Conservation (phyloP, 2,329 filamentous ascomycete genomes). For the Colletotrichum sp. region DNA sequence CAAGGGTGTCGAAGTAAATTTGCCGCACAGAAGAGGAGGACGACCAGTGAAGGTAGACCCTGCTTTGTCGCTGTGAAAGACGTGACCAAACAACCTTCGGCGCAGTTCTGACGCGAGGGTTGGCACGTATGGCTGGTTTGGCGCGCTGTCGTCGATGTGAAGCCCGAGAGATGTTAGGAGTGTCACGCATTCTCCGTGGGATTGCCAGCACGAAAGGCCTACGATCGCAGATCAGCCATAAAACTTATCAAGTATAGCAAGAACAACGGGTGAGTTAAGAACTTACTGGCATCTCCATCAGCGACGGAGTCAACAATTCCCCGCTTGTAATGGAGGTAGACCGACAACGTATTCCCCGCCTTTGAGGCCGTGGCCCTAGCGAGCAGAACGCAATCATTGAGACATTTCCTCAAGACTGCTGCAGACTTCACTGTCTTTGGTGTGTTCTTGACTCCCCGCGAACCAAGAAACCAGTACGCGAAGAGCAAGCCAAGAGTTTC, state of each 20-base stretch:
- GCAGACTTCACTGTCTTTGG: background rate
- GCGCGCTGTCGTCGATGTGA: background rate
- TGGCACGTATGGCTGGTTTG: background rate
- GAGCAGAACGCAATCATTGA: background rate
- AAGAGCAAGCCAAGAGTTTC: background rate
- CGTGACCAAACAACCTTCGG: background rate
- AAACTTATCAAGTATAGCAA: background rate
- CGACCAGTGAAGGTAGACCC: background rate
- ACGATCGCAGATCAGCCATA: background rate
- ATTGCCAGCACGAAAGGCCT: background rate
- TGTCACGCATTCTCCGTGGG: background rate
- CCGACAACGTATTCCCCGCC: background rate
- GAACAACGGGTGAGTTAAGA: fast-evolving
- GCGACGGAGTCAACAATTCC: background rate
- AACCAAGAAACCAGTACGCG: background rate
- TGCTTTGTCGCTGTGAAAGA: background rate
- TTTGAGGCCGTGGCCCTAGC: background rate
- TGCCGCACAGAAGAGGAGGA: background rate
- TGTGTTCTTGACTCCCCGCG: background rate
- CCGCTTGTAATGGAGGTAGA: background rate
- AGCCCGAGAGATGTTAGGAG: background rate
- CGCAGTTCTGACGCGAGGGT: background rate
- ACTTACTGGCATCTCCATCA: background rate
- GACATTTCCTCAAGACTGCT: background rate
- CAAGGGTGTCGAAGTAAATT: background rate